A percentile compares a stretch with the other conserved stretches of the same genome.
Evolutionary conservation across 2,329 filamentous ascomycete genomes (phyloP).

Genomic region (Westerdykella sp.): DNA sequence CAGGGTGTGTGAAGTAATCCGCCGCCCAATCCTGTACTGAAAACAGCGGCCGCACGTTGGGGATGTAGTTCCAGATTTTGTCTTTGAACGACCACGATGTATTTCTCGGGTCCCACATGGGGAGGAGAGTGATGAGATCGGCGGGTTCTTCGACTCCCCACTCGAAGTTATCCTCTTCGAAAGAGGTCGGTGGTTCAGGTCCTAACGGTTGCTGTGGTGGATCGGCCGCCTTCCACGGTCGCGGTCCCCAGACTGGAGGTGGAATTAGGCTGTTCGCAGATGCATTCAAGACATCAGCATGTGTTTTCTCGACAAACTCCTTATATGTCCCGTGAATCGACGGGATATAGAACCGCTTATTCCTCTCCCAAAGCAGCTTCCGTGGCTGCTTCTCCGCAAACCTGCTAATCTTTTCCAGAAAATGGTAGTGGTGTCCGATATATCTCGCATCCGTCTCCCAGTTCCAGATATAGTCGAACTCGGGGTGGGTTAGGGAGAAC

Average conservation of each 20-base stretch:
- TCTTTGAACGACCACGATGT: slow-evolving; percentile 65
- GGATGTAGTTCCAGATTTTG: slow-evolving; percentile 47
- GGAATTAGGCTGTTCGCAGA: slow-evolving; percentile 36
- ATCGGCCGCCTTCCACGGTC: slow-evolving; percentile 51
- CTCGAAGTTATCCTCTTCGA: slow-evolving; percentile 71
- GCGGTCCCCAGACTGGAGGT: slow-evolving; percentile 76
- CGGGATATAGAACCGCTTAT: slow-evolving; percentile 52
- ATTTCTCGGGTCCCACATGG: slow-evolving; percentile 81
- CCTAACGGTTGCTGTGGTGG: slow-evolving; percentile 72
- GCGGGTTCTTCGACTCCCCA: slow-evolving; percentile 91
- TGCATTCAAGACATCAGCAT: slow-evolving; percentile 37
- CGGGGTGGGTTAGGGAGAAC: slow-evolving; percentile 67
- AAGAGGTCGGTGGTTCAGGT: slow-evolving; percentile 61
- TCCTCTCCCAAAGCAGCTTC: slow-evolving; percentile 55
- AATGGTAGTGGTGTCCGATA: slow-evolving; percentile 75
- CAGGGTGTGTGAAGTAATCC: slow-evolving; percentile 48
- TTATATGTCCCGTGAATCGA: slow-evolving; percentile 47
- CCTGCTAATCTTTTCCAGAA: slow-evolving; percentile 58
- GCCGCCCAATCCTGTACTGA: slow-evolving; percentile 70
- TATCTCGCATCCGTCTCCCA: slow-evolving; percentile 80
- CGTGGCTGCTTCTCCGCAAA: slow-evolving; percentile 51
- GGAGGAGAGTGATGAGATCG: slow-evolving; percentile 86
- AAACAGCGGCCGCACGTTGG: slow-evolving; percentile 66
- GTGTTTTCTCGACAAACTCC: slow-evolving; percentile 40
- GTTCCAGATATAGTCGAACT: slow-evolving; percentile 77